phyloP scores from a whole-genome alignment of 768 basidiomycete genomes.

The Crucibulum laeve region DNA sequence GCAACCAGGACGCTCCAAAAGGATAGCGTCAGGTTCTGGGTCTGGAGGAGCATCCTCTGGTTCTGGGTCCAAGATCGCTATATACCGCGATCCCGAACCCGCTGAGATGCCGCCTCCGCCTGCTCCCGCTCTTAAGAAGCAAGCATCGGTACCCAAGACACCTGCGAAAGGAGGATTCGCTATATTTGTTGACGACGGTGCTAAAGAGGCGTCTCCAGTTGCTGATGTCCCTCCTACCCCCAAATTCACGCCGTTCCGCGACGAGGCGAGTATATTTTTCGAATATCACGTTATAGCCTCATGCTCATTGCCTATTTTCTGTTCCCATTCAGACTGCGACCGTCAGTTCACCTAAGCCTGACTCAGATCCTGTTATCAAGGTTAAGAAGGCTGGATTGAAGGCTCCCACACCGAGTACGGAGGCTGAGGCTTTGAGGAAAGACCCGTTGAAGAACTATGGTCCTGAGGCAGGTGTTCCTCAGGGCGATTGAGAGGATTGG shows the following conservation, averaged over 20 bases:
- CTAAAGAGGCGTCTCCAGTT: constrained; percentile 14
- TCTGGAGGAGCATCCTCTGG: no score
- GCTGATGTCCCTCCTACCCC: constrained; percentile 45
- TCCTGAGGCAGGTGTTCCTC: constrained; percentile 10
- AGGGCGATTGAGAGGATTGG: constrained; percentile 7
- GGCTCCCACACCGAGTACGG: constrained; percentile 43
- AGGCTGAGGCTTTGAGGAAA: constrained; percentile 74
- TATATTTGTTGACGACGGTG: constrained; percentile 40
- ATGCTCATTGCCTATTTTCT: constrained; percentile 14
- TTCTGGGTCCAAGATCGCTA: constrained; percentile 50
- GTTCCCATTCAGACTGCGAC: neutral
- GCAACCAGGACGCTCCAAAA: constrained; percentile 53
- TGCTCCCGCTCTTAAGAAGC: constrained; percentile 21
- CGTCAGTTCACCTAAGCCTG: constrained; percentile 12
- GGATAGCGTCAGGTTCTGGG: constrained; percentile 43
- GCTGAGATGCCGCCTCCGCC: constrained; percentile 41
- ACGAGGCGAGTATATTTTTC: constrained; percentile 47
- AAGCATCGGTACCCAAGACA: constrained; percentile 19
- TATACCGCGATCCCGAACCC: constrained; percentile 60
- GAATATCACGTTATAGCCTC: constrained; percentile 4
- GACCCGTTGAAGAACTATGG: constrained; percentile 79
- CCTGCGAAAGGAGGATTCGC: constrained; percentile 26
- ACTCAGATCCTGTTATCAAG: constrained; percentile 65
- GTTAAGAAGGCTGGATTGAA: constrained; percentile 45
- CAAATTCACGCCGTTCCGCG: constrained; percentile 68